Evolutionary conservation across 495 filamentous ascomycete genomes (phyloP).

Genomic region (Aspergillus heteromorphus): DNA sequence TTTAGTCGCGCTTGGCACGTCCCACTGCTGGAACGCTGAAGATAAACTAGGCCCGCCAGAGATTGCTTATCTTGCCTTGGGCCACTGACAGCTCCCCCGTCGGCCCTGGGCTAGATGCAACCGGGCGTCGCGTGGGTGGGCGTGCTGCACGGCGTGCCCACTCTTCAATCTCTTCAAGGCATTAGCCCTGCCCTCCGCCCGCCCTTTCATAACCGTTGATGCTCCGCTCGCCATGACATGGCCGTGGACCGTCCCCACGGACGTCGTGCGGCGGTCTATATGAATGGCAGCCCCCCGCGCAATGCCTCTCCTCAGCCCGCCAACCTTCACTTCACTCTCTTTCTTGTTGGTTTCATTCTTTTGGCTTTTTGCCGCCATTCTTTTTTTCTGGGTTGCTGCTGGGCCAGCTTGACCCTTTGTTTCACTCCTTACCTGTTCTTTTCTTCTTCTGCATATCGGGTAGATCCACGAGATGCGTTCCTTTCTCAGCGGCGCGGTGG

Average conservation of each 20-base stretch:
- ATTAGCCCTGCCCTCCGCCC: conserved; percentile 8
- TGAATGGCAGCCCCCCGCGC: conserved; percentile 5
- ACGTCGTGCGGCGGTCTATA: conserved; percentile 1
- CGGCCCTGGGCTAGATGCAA: not conserved
- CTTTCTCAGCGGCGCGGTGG: conserved; percentile 5
- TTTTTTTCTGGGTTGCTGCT: conserved; percentile 14
- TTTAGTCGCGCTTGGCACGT: conserved; percentile 10
- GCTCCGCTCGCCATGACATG: not conserved
- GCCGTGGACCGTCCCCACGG: not conserved
- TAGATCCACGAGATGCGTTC: conserved; percentile 12
- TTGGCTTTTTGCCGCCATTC: conserved; percentile 7
- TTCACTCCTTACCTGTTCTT: not conserved
- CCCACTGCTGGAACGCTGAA: conserved; percentile 2
- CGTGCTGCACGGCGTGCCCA: conserved; percentile 5
- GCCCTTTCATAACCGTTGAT: conserved; percentile 10
- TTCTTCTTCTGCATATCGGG: not conserved
- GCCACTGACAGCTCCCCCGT: conserved; percentile 1
- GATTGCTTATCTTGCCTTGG: conserved; percentile 8
- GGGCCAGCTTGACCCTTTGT: conserved; percentile 9
- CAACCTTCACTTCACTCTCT: conserved; percentile 2
- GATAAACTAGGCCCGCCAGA: conserved; percentile 5
- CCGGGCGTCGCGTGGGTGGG: not conserved
- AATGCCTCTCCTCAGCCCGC: conserved; percentile 1
- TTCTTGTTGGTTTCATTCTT: conserved; percentile 11
- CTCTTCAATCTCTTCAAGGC: conserved; percentile 13